Base-by-base conservation (phyloP, 495 filamentous ascomycete genomes). In the Xylaria bambusicola region DNA sequence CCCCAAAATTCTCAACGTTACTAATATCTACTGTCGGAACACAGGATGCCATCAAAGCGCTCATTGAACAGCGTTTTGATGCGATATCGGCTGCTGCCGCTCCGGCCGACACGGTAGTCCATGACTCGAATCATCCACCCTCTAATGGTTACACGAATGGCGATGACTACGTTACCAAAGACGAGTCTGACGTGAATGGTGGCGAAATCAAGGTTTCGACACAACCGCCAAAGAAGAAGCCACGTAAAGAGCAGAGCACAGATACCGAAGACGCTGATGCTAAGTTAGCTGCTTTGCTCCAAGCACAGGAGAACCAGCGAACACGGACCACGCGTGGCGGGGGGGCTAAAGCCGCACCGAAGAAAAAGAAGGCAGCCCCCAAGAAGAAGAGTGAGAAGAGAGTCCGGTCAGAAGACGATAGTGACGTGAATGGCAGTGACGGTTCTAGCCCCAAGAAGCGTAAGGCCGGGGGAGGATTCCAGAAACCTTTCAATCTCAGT, bases 41-140 rank as follows among this genome's bases (percentile, higher is more conserved):
- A 38, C 63, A 98, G 93, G 79, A 84, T 74, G 83, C 81, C 12
- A 88, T 98, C 66, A 93, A 92, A 67, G 74, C 74, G 41, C 81
- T 98, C 20, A 98, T 98, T 54, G 88, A 92, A 76, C 83, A 86
- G 59, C 90, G 94, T 51, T 98, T 98, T 75, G 93, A 98, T 70
- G 86, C 88, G 61, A 84, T 89, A 66, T 84, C 84, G 33, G 76
- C 81, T 46, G 78, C 65, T 23, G 70, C 65, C 41, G 77, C 58
- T n/a, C 76, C 68, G 10, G 61, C 72, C 6, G 60, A 71, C 35
- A 62, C 71, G 9, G 63, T 57, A 29, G 58, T 60, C 20, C 66
- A 58, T 31, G 72, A 75, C 0, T 46, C 56, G 31, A 40, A 59
- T 17, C 60, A n/a, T 9, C 45, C 65, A 12, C 63, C 71, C 18